A percentile compares a stretch with the other conserved stretches of the same genome.
Conservation (phyloP, 495 filamentous ascomycete genomes). For the Daldinia grandis region DNA sequence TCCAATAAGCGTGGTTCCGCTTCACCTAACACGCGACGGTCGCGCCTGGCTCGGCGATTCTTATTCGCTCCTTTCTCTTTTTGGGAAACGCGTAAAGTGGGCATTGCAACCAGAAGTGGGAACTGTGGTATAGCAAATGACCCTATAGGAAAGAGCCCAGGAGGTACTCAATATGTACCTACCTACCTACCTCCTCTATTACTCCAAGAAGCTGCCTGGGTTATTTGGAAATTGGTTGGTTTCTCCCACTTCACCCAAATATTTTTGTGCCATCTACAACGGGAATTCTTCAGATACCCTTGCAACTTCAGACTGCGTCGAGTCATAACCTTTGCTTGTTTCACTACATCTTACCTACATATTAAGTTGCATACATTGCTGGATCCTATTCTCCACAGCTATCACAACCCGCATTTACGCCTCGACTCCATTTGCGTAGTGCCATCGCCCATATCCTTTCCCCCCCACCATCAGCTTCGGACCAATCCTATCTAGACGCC, state of each 20-base stretch:
- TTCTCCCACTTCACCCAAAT: conserved; percentile 30
- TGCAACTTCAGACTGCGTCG: conserved; percentile 28
- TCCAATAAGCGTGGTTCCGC: conserved; percentile 50
- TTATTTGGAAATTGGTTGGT: background rate
- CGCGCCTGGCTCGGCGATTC: conserved; percentile 30
- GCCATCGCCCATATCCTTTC: conserved; percentile 7
- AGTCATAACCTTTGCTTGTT: conserved; percentile 38
- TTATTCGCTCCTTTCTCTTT: conserved; percentile 40
- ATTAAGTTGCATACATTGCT: conserved; percentile 12
- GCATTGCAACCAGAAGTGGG: background rate
- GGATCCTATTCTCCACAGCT: conserved; percentile 26
- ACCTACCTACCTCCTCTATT: background rate
- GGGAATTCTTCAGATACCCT: conserved; percentile 22
- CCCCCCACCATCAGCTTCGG: conserved; percentile 32
- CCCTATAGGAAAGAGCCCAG: background rate
- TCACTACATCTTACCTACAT: conserved; percentile 34
- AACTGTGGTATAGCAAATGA: background rate
- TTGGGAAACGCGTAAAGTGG: conserved; percentile 44
- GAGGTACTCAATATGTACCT: conserved; percentile 34
- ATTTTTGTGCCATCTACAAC: conserved; percentile 23
- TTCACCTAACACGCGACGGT: conserved; percentile 32
- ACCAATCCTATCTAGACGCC: conserved; percentile 47
- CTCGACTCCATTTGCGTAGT: conserved; percentile 16
- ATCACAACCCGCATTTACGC: conserved; percentile 29
- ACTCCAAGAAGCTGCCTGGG: conserved; percentile 10